A percentile compares a stretch with the other conserved stretches of the same genome.
Evolutionary conservation across 169 alveolate species (phyloP).

Genomic region (Plasmodium sp.): DNA sequence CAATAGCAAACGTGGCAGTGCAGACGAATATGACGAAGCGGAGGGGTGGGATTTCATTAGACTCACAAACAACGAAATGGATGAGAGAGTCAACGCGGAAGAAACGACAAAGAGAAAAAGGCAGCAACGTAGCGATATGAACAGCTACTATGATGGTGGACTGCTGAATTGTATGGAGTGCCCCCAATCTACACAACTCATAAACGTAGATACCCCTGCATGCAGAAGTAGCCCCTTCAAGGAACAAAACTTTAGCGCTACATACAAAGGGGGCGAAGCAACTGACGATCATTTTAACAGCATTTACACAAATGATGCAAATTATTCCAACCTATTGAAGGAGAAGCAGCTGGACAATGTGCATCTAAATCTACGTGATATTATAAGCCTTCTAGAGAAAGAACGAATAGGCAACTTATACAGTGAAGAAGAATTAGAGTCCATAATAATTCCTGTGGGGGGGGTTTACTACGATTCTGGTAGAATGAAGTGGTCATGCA

Average conservation of each 20-base stretch:
- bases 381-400: conserved; percentile 48
- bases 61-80: conserved; percentile 9
- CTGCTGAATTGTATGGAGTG: neutral
- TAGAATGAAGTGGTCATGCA: conserved; percentile 17
- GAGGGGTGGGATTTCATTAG: neutral
- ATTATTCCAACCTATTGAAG: neutral
- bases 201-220: neutral
- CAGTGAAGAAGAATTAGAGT: conserved; percentile 55
- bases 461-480: conserved; percentile 46
- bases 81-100: neutral
- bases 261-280: neutral
- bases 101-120: neutral
- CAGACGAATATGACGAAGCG: neutral
- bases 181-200: neutral
- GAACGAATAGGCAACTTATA: conserved; percentile 60
- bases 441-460: conserved; percentile 22
- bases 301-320: neutral
- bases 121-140: neutral
- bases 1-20: neutral
- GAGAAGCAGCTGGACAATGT: neutral
- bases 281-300: neutral
- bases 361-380: conserved; percentile 33
- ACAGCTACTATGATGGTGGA: neutral
- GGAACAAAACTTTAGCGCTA: neutral
- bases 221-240: neutral